Conservation (phyloP, 768 basidiomycete species). For the Megacollybia marginata region DNA sequence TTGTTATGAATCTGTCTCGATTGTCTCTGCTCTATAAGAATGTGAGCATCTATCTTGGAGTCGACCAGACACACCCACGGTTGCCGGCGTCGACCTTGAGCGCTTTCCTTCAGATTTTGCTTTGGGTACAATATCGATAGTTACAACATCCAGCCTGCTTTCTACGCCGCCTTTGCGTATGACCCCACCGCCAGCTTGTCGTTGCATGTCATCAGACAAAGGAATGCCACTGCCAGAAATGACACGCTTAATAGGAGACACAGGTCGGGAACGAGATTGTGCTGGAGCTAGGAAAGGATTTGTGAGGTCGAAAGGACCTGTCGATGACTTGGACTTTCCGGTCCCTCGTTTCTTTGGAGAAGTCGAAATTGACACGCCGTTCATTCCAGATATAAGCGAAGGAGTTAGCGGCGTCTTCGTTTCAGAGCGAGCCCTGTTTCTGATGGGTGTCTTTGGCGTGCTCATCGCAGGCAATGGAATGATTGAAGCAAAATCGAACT, state of each 20-base stretch:
- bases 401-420: conserved; percentile 45
- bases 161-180: conserved; percentile 75
- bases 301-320: conserved; percentile 37
- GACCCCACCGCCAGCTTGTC: conserved; percentile 60
- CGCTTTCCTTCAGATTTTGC: conserved; percentile 57
- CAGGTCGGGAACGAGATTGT: conserved; percentile 33
- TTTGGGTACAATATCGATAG: conserved; percentile 58
- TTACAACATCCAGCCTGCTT: conserved; percentile 69
- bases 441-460: conserved; percentile 40
- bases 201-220: conserved; percentile 45
- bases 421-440: conserved; percentile 39
- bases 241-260: conserved; percentile 61
- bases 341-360: conserved; percentile 19
- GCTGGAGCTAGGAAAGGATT: conserved; percentile 54
- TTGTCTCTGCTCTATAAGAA: conserved; percentile 37
- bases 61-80: conserved; percentile 25
- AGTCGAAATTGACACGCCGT: conserved; percentile 31
- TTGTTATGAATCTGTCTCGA: conserved; percentile 70
- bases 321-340: conserved; percentile 22
- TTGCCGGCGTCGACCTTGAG: conserved; percentile 67
- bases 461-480: background rate
- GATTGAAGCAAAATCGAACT: too few species aligned
- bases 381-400: conserved; percentile 33
- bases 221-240: conserved; percentile 35
- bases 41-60: conserved; percentile 1